Conservation (phyloP, 495 filamentous ascomycete species). For the Aspergillus diversus region DNA sequence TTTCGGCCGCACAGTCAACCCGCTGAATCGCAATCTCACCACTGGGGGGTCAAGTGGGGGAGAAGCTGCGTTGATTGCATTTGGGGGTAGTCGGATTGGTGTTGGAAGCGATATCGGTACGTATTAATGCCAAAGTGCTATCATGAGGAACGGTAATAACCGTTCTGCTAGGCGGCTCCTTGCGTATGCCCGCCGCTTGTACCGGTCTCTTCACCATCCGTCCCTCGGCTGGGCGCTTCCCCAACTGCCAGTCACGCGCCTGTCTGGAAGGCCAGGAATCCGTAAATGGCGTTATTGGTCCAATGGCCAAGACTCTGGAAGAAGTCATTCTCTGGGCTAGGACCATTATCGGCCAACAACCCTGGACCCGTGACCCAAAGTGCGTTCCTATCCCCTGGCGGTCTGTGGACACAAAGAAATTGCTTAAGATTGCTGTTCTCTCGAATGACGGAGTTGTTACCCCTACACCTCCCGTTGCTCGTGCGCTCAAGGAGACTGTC, state of each 20-base stretch:
- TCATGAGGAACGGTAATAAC: no score
- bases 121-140: neutral
- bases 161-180: neutral
- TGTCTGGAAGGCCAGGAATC: neutral
- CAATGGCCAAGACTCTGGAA: neutral
- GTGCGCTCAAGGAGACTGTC: slow-evolving; percentile 55
- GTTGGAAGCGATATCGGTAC: neutral
- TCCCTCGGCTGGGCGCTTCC: neutral
- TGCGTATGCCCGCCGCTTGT: neutral
- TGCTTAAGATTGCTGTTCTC: slow-evolving; percentile 61
- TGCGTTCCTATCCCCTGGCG: slow-evolving; percentile 1
- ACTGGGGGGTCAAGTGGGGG: neutral
- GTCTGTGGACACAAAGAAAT: neutral
- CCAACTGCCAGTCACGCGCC: neutral
- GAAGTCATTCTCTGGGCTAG: neutral
- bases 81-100: neutral
- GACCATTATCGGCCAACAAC: neutral
- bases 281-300: neutral
- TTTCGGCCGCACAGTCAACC: slow-evolving; percentile 2
- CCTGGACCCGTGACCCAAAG: neutral
- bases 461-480: slow-evolving; percentile 64
- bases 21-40: neutral
- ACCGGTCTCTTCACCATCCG: neutral
- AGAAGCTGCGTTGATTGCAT: slow-evolving; percentile 1
- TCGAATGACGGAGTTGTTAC: slow-evolving; percentile 64